Base-by-base conservation (phyloP, 1,284 basidiomycete genomes). In the Somion occarium region DNA sequence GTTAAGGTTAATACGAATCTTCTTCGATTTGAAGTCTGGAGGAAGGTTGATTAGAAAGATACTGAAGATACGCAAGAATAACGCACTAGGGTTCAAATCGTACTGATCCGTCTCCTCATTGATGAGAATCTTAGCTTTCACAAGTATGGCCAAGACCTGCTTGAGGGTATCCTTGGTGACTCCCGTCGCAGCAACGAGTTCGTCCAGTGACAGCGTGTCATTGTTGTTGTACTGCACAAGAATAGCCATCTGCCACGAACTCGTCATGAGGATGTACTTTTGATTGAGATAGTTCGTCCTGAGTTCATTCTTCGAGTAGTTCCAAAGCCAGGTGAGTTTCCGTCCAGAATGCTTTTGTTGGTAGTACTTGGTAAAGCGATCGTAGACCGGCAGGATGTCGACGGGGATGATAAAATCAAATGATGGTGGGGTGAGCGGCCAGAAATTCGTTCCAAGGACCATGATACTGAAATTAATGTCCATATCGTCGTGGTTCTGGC, bases 291-390 rank as follows among this genome's bases (percentile, higher is more conserved):
- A 95, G 64, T 90, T 94, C 52, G 95, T 94, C 53, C 91, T 84
- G 46, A 99, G 77, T 67, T 99, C 97, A 73, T 93, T 96, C 76
- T 96, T 95, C 30, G 88, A 93, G 67, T 96, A 89, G 66, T 98
- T 96, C 96, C 96, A 98, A 18, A 98, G 71, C 96, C 96, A 99
- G 0, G 91, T 95, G 23, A 99, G 78, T 64, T 97, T 97, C 55
- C 97, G 89, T 20, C 96, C 96, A 3, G 88, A 90, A 70, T 96
- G 93, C 72, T 96, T 94, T 61, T 86, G 88, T 63, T 91, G 87
- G 71, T 98, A 98, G 75, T 94, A 98, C 59, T 89, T 84, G 60
- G 87, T 83, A 78, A 99, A 99, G 18, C 91, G 85, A 60, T 98
- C 91, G 69, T 94, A 93, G 1, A 90, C 91, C 13, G 87, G 78